Evolutionary conservation across 2,329 filamentous ascomycete species (phyloP).

Genomic region (Fusarium sp.): DNA sequence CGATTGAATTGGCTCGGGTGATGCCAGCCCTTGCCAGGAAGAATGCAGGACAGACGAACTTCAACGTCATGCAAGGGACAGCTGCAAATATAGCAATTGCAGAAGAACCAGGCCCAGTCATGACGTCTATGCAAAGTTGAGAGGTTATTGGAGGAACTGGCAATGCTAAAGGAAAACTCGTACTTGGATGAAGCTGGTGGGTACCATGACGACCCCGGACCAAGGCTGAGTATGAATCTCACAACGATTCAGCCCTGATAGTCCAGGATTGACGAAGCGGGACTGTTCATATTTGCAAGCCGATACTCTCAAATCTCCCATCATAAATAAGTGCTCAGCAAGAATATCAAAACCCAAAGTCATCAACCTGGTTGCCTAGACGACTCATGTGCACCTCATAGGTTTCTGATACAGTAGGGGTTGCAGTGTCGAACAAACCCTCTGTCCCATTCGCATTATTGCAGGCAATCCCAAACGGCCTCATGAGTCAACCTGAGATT

Average conservation of each 20-base stretch:
- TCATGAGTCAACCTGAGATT: conserved; percentile 30
- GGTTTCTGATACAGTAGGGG: conserved; percentile 7
- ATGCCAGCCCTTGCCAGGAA: conserved; percentile 29
- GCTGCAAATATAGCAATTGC: background rate
- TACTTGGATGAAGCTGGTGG: conserved; percentile 11
- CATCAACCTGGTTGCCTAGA: conserved; percentile 4
- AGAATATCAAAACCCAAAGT: background rate
- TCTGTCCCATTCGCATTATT: conserved; percentile 3
- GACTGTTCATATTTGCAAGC: conserved; percentile 1
- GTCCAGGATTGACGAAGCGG: conserved; percentile 31
- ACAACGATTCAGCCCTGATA: conserved; percentile 30
- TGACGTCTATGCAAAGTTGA: too few species aligned
- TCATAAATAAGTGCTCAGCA: background rate
- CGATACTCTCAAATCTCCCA: too few species aligned
- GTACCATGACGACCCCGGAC: conserved; percentile 11
- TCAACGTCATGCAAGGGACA: conserved; percentile 30
- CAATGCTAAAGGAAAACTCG: background rate
- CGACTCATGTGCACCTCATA: conserved; percentile 4
- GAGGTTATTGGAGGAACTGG: too few species aligned
- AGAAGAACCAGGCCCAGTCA: too few species aligned
- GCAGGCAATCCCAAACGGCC: conserved; percentile 18
- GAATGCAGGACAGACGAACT: conserved; percentile 22
- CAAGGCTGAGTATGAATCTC: conserved; percentile 9
- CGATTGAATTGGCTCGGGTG: conserved; percentile 13
- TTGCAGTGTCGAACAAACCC: conserved; percentile 10